Evolutionary conservation across 306 rosid species (phyloP).

Genomic region (Cajanus cajan): DNA sequence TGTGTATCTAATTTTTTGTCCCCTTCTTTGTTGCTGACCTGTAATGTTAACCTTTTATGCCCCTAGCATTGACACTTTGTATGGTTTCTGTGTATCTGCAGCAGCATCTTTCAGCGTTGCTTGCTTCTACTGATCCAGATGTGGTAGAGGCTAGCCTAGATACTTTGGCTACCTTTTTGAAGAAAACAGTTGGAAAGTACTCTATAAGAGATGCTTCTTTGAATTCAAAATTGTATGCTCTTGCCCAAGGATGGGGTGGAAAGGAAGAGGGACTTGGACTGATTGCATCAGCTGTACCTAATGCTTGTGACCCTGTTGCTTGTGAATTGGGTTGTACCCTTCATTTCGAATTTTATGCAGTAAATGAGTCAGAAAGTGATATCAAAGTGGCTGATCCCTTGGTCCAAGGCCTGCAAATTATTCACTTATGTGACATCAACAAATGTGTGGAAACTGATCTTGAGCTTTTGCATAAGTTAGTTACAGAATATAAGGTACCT

Average conservation of each 20-base stretch:
- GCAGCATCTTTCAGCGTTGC: conserved; percentile 97
- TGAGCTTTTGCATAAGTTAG: conserved; percentile 74
- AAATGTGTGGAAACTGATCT: conserved; percentile 71
- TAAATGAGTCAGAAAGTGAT: conserved; percentile 55
- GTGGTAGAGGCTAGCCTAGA: conserved; percentile 93
- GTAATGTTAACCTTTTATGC: not conserved
- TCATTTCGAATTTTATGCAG: conserved; percentile 92
- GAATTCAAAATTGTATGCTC: conserved; percentile 81
- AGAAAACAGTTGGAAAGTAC: conserved; percentile 89
- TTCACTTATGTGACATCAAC: conserved; percentile 64
- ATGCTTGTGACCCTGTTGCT: conserved; percentile 62
- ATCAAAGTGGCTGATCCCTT: conserved; percentile 37
- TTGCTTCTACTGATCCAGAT: conserved; percentile 94
- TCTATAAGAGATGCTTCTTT: conserved; percentile 75
- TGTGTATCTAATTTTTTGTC: not conserved
- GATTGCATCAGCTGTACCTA: conserved; percentile 70
- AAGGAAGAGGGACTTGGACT: conserved; percentile 99
- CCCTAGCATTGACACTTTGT: conserved; percentile 14
- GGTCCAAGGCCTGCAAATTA: conserved; percentile 71
- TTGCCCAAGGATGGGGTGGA: conserved; percentile 99
- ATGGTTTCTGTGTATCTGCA: conserved; percentile 51
- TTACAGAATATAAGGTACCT: conserved; percentile 80
- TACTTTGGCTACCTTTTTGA: conserved; percentile 84
- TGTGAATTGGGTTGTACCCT: conserved; percentile 85
- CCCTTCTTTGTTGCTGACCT: not conserved